These are phyloP conservation scores for Volvox reticuliferus DNA, from an alignment of 139 green algal genomes.

Conservation along the genomic window DNA sequence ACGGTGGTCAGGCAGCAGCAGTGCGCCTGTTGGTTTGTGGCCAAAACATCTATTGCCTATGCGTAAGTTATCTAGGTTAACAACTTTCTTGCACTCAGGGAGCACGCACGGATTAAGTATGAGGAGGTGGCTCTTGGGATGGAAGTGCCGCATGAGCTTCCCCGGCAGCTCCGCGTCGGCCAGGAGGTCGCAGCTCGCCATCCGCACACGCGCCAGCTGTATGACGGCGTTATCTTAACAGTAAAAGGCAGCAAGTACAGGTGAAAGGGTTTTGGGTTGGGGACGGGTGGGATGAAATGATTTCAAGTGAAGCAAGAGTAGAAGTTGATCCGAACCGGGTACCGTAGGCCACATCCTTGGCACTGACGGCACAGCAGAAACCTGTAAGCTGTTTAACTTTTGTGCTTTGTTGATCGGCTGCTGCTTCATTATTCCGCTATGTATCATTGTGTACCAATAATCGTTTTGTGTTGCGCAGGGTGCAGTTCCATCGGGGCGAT, in stretches of 20 bases:
- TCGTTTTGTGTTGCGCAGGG: slow-evolving; percentile 54
- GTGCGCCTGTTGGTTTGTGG: too few species aligned
- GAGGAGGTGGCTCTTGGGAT: slow-evolving; percentile 47
- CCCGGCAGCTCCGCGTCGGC: slow-evolving; percentile 79
- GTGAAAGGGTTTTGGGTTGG: background rate
- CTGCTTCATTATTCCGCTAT: too few species aligned
- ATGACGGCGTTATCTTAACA: slow-evolving; percentile 91
- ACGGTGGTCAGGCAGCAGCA: too few species aligned
- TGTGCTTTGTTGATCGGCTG: too few species aligned
- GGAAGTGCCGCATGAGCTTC: slow-evolving; percentile 70
- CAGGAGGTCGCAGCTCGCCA: slow-evolving; percentile 90
- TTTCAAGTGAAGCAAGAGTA: too few species aligned
- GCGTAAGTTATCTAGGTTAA: too few species aligned
- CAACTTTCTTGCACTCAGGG: slow-evolving; percentile 22
- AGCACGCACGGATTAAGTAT: slow-evolving; percentile 54
- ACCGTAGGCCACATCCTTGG: too few species aligned
- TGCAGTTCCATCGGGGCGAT: slow-evolving; percentile 90
- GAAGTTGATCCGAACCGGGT: too few species aligned
- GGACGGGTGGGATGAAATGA: too few species aligned
- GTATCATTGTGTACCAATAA: too few species aligned
- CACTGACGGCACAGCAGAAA: too few species aligned
- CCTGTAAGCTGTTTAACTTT: too few species aligned
- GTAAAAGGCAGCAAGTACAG: slow-evolving; percentile 78
- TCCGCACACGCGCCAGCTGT: slow-evolving; percentile 79
- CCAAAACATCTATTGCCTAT: background rate